These are phyloP conservation scores for Hyaloscypha variabilis DNA, from an alignment of 495 filamentous ascomycete species.

Conservation along the genomic window DNA sequence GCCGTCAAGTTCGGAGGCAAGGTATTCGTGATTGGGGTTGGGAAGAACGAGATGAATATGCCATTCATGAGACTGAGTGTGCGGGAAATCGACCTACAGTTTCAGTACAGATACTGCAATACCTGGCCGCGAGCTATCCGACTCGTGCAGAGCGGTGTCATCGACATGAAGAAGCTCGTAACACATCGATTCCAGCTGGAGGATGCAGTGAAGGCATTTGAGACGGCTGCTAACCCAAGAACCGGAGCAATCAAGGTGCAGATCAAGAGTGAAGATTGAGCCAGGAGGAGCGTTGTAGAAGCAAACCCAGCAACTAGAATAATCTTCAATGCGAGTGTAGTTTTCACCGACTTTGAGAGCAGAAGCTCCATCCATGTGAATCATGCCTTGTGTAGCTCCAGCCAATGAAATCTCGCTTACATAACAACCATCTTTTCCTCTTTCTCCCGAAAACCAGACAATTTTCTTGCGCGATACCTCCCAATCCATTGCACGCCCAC, in stretches of 20 bases:
- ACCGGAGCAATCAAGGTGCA: slow-evolving; percentile 95
- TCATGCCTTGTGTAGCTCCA: not conserved
- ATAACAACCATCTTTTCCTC: slow-evolving; percentile 23
- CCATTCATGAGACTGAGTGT: slow-evolving; percentile 92
- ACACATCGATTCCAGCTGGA: slow-evolving; percentile 87
- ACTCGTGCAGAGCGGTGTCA: slow-evolving; percentile 77
- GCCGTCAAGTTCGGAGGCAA: slow-evolving; percentile 90
- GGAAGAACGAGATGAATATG: slow-evolving; percentile 90
- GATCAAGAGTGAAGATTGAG: slow-evolving; percentile 64
- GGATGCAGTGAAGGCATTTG: slow-evolving; percentile 86
- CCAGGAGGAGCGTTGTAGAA: not conserved
- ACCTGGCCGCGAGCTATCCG: slow-evolving; percentile 94
- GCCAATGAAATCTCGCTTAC: not conserved
- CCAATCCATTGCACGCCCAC: slow-evolving; percentile 28
- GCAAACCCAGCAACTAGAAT: slow-evolving; percentile 11
- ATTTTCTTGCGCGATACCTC: slow-evolving; percentile 21
- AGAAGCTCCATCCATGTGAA: not conserved
- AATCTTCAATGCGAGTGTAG: not conserved
- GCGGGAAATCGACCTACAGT: slow-evolving; percentile 89
- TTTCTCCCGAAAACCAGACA: slow-evolving; percentile 25
- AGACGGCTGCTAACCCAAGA: slow-evolving; percentile 82
- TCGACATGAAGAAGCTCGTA: slow-evolving; percentile 78
- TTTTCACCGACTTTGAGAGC: not conserved
- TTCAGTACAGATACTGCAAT: slow-evolving; percentile 95
- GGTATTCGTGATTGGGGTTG: slow-evolving; percentile 91